Base-by-base conservation (phyloP, 257 asterid species). In the Gentiana dahurica region DNA sequence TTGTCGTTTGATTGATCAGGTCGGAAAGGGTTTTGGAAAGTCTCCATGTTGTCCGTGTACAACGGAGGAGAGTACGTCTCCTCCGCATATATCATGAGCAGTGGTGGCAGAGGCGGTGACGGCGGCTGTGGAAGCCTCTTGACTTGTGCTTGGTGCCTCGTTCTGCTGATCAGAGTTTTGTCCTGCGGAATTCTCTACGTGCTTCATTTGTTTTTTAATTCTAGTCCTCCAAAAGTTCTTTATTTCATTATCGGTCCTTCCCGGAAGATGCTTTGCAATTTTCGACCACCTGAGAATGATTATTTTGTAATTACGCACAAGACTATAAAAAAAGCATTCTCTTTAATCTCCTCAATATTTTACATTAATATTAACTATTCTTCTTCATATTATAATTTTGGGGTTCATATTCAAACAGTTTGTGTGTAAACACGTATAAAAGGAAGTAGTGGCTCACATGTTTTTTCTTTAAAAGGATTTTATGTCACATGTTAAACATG, bases 21-120 rank as follows among this genome's bases (percentile, higher is more conserved):
- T 3, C 84, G 85, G 12, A 75, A 84, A 24, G 72, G 69, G 53
- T 24, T 70, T 8, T 84, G 88, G 34, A 72, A 79, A 24, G 68
- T 58, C 0, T 72, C 84, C 75, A 80, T 52, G 24, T 68, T 73
- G 48, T 67, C 79, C 2, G 68, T 43, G 64, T 81, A 80, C 6
- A 84, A 73, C 1, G 80, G 64, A 0, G 95, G 90, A 36, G 95
- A 84, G 63, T 79, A 87, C 5, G 87, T 72, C 4, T 90, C 95
- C 46, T 75, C 73, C 3, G 76, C 68, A 65, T 70, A n/a, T n/a
- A n/a, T n/a, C 84, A 41, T 41, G 46, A 41, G 46, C n/a, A n/a
- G n/a, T n/a, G n/a, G n/a, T n/a, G n/a, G n/a, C n/a, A n/a, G n/a
- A n/a, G n/a, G n/a, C n/a, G n/a, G n/a, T n/a, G n/a, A n/a, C n/a